These are phyloP conservation scores for Sesbania bispinosa DNA, from an alignment of 306 rosid genomes.

Conservation along the genomic window DNA sequence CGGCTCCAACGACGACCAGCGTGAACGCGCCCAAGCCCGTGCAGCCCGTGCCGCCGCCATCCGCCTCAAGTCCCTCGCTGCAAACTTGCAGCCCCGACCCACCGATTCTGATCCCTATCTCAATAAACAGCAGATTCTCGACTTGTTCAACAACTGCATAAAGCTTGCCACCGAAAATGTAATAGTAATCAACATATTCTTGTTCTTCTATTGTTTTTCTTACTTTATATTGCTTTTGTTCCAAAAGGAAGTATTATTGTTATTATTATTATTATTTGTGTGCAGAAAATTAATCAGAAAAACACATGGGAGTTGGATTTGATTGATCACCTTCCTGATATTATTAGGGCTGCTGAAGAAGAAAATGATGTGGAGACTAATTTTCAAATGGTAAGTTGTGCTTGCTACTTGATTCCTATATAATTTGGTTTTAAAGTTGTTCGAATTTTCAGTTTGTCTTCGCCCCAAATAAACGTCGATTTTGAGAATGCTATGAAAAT, in stretches of 20 bases:
- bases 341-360: conserved; percentile 62
- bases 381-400: conserved; percentile 67
- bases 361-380: conserved; percentile 64
- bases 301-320: conserved; percentile 85
- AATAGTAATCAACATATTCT: background rate
- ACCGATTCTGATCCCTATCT: conserved; percentile 35
- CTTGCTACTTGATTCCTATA: background rate
- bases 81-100: conserved; percentile 22
- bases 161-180: conserved; percentile 86
- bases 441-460: background rate
- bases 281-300: conserved; percentile 90
- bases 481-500: background rate
- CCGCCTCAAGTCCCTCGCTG: conserved; percentile 40
- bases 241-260: background rate
- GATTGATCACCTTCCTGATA: conserved; percentile 78
- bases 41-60: conserved; percentile 62
- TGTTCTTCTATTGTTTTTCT: background rate
- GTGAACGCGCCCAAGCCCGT: conserved; percentile 69
- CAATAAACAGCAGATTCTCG: conserved; percentile 61
- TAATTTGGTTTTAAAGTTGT: background rate
- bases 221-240: background rate
- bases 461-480: background rate
- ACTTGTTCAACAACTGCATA: conserved; percentile 72
- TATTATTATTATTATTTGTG: background rate
- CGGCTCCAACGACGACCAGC: conserved; percentile 72